Conservation (phyloP, 2,329 filamentous ascomycete genomes). For the Dactylellina parvicollis region DNA sequence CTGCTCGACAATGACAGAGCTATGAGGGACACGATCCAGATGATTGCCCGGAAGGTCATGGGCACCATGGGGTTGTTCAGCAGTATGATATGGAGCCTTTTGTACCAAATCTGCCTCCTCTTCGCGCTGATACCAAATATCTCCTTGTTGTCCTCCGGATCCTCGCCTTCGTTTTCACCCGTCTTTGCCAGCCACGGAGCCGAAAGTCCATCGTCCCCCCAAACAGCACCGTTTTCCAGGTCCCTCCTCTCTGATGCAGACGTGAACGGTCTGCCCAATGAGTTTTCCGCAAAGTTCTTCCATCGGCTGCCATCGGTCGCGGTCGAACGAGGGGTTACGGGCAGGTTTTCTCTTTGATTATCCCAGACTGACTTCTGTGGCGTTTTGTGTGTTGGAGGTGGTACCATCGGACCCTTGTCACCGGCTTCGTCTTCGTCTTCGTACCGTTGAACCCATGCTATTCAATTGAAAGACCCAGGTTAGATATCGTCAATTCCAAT, state of each 20-base stretch:
- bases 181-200: conserved; percentile 65
- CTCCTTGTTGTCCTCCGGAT: conserved; percentile 56
- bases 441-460: conserved; percentile 58
- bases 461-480: conserved; percentile 14
- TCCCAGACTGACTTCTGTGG: conserved; percentile 58
- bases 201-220: conserved; percentile 46
- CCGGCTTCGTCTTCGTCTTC: conserved; percentile 56
- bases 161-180: conserved; percentile 64
- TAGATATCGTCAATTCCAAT: conserved; percentile 7
- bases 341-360: conserved; percentile 56
- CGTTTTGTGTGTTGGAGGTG: conserved; percentile 53
- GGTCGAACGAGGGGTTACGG: conserved; percentile 57
- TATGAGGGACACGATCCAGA: conserved; percentile 82
- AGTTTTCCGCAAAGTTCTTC: conserved; percentile 57
- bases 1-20: conserved; percentile 81
- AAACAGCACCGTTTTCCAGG: conserved; percentile 53
- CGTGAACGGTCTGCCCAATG: conserved; percentile 56
- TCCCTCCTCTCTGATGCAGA: conserved; percentile 60
- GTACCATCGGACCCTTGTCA: conserved; percentile 54
- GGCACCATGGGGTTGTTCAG: conserved; percentile 87
- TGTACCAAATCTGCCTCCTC: conserved; percentile 66
- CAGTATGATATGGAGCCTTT: conserved; percentile 73
- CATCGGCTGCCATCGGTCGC: conserved; percentile 57
- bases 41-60: conserved; percentile 80
- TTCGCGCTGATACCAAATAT: conserved; percentile 64